Evolutionary conservation across 805 yeast species (phyloP), one percentile per base, ranked within the genome.

Genomic region (Saccharomycopsis javanensis): DNA sequence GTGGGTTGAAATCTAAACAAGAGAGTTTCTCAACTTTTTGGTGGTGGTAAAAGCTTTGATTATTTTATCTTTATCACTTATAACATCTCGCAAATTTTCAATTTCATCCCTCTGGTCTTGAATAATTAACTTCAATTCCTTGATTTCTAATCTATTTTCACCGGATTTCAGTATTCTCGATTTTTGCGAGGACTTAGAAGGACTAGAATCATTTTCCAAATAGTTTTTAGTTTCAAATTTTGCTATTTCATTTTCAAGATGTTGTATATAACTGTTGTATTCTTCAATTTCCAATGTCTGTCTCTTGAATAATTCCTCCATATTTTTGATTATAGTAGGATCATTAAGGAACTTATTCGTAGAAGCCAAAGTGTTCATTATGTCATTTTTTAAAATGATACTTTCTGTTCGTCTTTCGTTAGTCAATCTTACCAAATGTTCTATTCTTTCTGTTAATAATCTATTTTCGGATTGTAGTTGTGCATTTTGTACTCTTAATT

Each of bases 21-120:
- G 37, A 11, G 55, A 50, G 42, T 72, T 80, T 34, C 91, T 76
- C 34, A 85, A 75, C 64, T 82, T 77, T 35, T 81, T 76, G 2
- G 88, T 80, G 51, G 85, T 80, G 35, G 84, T 80, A 57, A 89
- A 71, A 1, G 92, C 89, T 59, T 79, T 80, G 58, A 90, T 86
- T 61, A 90, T 83, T 51, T 83, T 82, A 63, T 89, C 96, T 68
- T 89, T 90, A 61, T 86, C 87, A 51, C 78, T 76, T 38, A 87
- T 65, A 50, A 79, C 75, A 53, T 80, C 84, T 63, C 78, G 77
- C 62, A 91, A 72, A 54, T 83, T 88, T 51, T 70, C 64, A 13
- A 90, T 79, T 64, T 86, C 92, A 52, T 82, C 88, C 57, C 79
- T 83, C 62, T 83, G 84, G 50, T 83, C 86, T 60, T 75, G 74